Evolutionary conservation across 192 early-diverging fungal species (phyloP).

Genomic region (Umbelopsis ramanniana): DNA sequence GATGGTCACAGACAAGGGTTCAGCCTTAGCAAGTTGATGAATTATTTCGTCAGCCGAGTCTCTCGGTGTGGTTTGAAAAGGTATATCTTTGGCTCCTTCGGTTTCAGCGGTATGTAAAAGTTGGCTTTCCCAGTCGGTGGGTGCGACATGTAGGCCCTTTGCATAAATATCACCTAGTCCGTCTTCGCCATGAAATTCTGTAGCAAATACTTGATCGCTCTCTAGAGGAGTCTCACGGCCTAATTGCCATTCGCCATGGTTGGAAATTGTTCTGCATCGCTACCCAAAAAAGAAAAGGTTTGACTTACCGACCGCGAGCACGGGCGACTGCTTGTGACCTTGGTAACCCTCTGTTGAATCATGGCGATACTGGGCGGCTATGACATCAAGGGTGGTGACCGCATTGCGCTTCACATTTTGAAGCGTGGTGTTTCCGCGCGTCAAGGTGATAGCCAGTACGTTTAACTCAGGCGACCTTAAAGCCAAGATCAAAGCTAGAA

Average conservation of each 20-base stretch:
- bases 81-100: conserved; percentile 21
- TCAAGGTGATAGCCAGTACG: conserved; percentile 49
- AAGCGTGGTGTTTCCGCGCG: conserved; percentile 48
- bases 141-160: conserved; percentile 31
- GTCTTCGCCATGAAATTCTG: conserved; percentile 55
- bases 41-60: conserved; percentile 51
- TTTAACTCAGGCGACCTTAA: conserved; percentile 50
- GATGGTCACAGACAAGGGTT: conserved; percentile 48
- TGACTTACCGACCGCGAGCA: conserved; percentile 46
- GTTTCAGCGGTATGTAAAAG: conserved; percentile 29
- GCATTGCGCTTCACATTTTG: conserved; percentile 46
- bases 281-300: not conserved
- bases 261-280: not conserved
- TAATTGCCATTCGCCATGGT: conserved; percentile 4
- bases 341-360: conserved; percentile 17
- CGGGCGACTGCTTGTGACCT: conserved; percentile 27
- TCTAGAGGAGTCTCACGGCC: conserved; percentile 43
- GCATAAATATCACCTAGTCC: conserved; percentile 47
- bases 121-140: conserved; percentile 33
- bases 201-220: conserved; percentile 33
- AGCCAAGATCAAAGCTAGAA: conserved; percentile 50
- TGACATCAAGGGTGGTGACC: conserved; percentile 46
- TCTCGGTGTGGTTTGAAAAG: conserved; percentile 40
- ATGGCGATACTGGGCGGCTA: conserved; percentile 41
- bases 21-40: conserved; percentile 43